Conservation (phyloP, 2,329 filamentous ascomycete species). For the Sphaerostilbella broomeana region DNA sequence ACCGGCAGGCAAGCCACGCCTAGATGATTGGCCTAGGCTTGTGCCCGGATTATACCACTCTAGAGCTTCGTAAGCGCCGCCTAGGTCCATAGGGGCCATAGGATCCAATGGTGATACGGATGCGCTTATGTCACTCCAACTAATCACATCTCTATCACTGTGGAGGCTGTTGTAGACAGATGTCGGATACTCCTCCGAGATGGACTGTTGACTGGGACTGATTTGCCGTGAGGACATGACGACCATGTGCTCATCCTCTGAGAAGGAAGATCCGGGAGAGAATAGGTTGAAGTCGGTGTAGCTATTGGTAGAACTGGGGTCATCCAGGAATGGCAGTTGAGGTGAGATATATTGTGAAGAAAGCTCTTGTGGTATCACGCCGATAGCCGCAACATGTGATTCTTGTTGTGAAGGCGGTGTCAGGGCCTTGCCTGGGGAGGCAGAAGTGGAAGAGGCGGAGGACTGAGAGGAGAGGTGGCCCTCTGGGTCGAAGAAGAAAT, state of each 20-base stretch:
- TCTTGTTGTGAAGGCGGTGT: slow-evolving; percentile 23
- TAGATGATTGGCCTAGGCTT: not conserved
- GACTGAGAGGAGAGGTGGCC: slow-evolving; percentile 36
- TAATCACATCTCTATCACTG: slow-evolving; percentile 1
- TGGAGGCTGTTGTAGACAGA: not conserved
- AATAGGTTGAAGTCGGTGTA: slow-evolving; percentile 52
- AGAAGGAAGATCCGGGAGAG: slow-evolving; percentile 42
- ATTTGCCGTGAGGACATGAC: slow-evolving; percentile 18
- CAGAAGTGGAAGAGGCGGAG: slow-evolving; percentile 22
- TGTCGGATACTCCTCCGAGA: not conserved
- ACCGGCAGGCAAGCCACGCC: not conserved
- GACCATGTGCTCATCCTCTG: slow-evolving; percentile 42
- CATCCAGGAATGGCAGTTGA: slow-evolving; percentile 34
- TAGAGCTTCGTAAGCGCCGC: not conserved
- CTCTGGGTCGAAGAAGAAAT: slow-evolving; percentile 40
- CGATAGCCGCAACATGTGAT: slow-evolving; percentile 3
- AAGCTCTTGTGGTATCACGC: slow-evolving; percentile 6
- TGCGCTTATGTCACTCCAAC: slow-evolving; percentile 4
- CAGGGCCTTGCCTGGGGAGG: slow-evolving; percentile 20
- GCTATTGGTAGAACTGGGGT: slow-evolving; percentile 21
- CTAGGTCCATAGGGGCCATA: not conserved
- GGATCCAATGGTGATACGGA: slow-evolving; percentile 3
- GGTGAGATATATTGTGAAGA: slow-evolving; percentile 7
- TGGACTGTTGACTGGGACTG: slow-evolving; percentile 10
- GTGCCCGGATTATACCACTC: slow-evolving; percentile 8